phyloP scores from a whole-genome alignment of 129 eudicot species.

The Apium graveolens region DNA sequence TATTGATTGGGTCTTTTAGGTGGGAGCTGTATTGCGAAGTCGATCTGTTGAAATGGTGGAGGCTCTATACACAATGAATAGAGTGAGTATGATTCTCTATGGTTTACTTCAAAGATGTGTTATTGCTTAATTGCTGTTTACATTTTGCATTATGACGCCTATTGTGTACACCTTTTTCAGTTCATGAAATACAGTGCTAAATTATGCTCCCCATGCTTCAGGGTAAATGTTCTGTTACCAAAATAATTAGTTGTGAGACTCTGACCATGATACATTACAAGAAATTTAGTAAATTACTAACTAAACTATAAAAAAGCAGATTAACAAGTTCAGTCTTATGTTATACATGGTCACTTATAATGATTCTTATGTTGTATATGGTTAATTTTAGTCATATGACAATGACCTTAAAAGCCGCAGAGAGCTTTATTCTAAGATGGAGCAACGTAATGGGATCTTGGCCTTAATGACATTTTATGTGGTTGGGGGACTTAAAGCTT shows the following conservation, averaged over 20 bases:
- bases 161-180: background rate
- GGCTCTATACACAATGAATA: constrained; percentile 68
- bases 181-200: background rate
- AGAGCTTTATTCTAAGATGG: background rate
- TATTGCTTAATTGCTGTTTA: background rate
- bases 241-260: background rate
- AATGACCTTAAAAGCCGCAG: background rate
- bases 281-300: too few species aligned
- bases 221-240: background rate
- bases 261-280: background rate
- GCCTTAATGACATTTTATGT: background rate
- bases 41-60: constrained; percentile 58
- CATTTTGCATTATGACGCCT: background rate
- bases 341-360: background rate
- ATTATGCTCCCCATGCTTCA: background rate
- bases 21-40: constrained; percentile 43
- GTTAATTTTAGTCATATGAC: background rate
- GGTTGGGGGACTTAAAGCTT: background rate
- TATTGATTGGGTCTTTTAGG: constrained; percentile 23
- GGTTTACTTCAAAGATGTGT: background rate
- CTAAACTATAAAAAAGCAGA: background rate
- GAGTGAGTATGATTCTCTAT: constrained; percentile 21
- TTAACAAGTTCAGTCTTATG: background rate
- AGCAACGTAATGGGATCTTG: background rate
- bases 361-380: background rate